Base-by-base conservation (phyloP, 2,329 filamentous ascomycete genomes). In the Hymenoscyphus fructigenus region DNA sequence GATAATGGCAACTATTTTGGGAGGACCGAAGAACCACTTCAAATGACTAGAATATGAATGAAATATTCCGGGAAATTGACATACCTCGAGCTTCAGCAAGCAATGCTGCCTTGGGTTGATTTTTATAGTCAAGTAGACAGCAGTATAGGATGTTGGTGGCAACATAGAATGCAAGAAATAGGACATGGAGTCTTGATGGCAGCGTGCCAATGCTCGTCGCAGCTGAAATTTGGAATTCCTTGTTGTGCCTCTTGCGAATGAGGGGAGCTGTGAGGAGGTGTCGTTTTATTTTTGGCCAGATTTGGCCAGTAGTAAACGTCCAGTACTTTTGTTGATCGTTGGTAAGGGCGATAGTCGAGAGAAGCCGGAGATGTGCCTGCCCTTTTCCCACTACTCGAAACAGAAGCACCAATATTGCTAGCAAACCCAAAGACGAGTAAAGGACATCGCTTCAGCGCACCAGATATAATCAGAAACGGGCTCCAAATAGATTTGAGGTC, bases 101-200 rank as follows among this genome's bases (percentile, higher is more conserved):
- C 62, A 85, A 80, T 34, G 77, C 75, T 9, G 82, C 78, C 3
- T 81, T 53, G 76, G 75, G 15, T 73, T 74, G 59, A 79, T 79
- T 64, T 79, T 76, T 15, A 77, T 78, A 44, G 79, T 79, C 72
- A 82, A 91, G 61, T 85, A 84, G 58, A 92, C 85, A 64, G 75
- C 90, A 93, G 78, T 94, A 96, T 17, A 87, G 86, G 29, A 93
- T 75, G 74, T 96, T 95, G 68, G 85, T 87, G 3, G 80, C 78
- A n/a, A 90, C 76, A 76, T 93, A 93, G 47, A 85, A 76, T 32
- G 83, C 60, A 28, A 95, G 79, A 72, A 94, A 82, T 61, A 91
- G 75, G 12, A 87, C 85, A 74, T 95, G 91, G 72, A 92, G 87
- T 61, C 91, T 82, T 17, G 89, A 89, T 0, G 91, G 91, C 29